phyloP scores from a whole-genome alignment of 1,139 yeast genomes.

The Blastobotrys raffinosifermentans region DNA sequence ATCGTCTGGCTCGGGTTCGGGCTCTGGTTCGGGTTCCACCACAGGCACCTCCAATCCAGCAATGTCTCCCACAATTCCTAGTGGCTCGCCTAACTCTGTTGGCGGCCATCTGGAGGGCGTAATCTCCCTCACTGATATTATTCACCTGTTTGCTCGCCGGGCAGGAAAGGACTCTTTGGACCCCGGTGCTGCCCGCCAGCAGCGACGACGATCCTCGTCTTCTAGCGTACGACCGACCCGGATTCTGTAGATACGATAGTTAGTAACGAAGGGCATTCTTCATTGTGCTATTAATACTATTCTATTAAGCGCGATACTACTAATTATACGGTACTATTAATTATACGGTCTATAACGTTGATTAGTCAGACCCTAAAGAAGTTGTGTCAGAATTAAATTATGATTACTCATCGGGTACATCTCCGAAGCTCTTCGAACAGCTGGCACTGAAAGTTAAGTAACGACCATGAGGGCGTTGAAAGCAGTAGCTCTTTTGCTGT shows the following conservation, averaged over 20 bases:
- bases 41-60: slow-evolving; percentile 8
- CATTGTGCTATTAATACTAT: too few species aligned
- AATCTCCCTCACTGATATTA: slow-evolving; percentile 80
- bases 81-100: slow-evolving; percentile 20
- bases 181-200: slow-evolving; percentile 80
- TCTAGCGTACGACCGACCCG: slow-evolving; percentile 18
- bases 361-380: too few species aligned
- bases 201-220: slow-evolving; percentile 60
- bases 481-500: background rate
- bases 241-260: too few species aligned
- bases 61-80: slow-evolving; percentile 13
- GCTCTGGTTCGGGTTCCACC: slow-evolving; percentile 6
- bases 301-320: too few species aligned
- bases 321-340: too few species aligned
- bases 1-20: slow-evolving; percentile 15
- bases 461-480: background rate
- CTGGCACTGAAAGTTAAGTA: too few species aligned
- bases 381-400: too few species aligned
- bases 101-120: slow-evolving; percentile 67
- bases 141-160: slow-evolving; percentile 70
- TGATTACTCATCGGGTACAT: too few species aligned
- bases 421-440: too few species aligned
- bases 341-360: too few species aligned
- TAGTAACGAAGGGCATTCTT: too few species aligned
- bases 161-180: slow-evolving; percentile 65